phyloP scores from a whole-genome alignment of 1,284 basidiomycete genomes.

The Fereydounia khargensis region DNA sequence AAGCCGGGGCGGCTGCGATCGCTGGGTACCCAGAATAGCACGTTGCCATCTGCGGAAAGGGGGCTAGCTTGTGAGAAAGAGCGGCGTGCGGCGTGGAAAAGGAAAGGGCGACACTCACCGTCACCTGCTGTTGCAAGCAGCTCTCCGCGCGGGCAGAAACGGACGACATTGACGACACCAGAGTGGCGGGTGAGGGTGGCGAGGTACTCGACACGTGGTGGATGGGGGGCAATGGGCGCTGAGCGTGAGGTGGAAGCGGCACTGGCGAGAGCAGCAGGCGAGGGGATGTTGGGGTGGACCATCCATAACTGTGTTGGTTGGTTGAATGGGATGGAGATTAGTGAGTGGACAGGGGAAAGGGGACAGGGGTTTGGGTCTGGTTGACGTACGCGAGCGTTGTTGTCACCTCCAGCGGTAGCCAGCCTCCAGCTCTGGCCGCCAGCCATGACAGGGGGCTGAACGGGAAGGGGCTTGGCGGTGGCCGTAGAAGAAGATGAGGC shows the following conservation, averaged over 20 bases:
- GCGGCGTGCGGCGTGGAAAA: neutral
- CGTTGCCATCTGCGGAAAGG: conserved; percentile 90
- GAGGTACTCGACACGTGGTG: conserved; percentile 89
- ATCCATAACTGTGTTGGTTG: conserved; percentile 45
- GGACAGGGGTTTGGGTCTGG: too few species aligned
- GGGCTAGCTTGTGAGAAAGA: neutral
- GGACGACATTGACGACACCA: conserved; percentile 91
- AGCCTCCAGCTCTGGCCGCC: conserved; percentile 71
- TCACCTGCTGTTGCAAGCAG: conserved; percentile 61
- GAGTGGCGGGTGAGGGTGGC: conserved; percentile 90
- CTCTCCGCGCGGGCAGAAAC: conserved; percentile 73
- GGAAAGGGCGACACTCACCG: too few species aligned
- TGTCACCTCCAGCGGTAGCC: conserved; percentile 94
- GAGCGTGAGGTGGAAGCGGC: conserved; percentile 67
- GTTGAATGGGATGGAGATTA: conserved; percentile 58
- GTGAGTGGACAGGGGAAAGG: too few species aligned
- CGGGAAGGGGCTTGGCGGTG: conserved; percentile 15
- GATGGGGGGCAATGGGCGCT: conserved; percentile 58
- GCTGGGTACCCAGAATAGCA: conserved; percentile 89
- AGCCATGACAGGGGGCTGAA: conserved; percentile 41
- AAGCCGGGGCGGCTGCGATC: conserved; percentile 63
- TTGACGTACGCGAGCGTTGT: conserved; percentile 88
- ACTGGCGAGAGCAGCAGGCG: conserved; percentile 59
- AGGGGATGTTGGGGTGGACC: conserved; percentile 56
- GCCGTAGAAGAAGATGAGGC: conserved; percentile 7